Base-by-base conservation (phyloP, 768 basidiomycete genomes). In the Pleurotus salmoneostramineus region DNA sequence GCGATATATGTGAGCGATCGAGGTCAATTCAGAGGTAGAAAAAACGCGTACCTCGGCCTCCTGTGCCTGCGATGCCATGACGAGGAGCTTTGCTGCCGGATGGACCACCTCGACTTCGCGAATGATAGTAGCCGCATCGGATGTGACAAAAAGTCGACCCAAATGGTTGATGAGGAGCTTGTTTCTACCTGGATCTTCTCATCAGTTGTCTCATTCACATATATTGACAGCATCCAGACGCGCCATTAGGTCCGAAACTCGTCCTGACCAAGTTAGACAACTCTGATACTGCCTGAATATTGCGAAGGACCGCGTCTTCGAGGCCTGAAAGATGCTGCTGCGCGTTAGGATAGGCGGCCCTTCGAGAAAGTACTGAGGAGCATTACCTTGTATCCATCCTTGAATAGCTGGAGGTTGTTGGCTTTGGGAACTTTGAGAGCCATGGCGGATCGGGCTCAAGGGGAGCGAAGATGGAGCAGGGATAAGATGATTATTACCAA, bases 121-220 rank as follows among this genome's bases (percentile, higher is more conserved):
- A 67, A 99, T 94, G 73, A 99, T 98, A 58, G 96, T 98, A 10
- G 97, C 97, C 7, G 97, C 96, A 83, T 99, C 96, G 48, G 94
- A 96, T 35, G 97, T 99, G 60, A 98, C 95, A 73, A 98, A 98
- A 40, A 98, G 81, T 71, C 87, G 83, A 56, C 95, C 95, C 36
- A 99, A 80, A 73, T 98, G 96, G 72, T 99, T 99, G 75, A 99
- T 96, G 70, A 99, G 76, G 56, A 99, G 85, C 73, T 99, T 99
- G 74, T 98, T 99, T 54, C 96, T 84, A 49, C 96, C 96, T 93
- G 66, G 17, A 56, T 56, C 34, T 33, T 51, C 35, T 58, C 35
- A 58, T 60, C 62, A 56, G 37, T 7, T 11, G 46, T 60, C 58
- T 57, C 51, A 32, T 17, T 14, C 27, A 27, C 42, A 6, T 49